Base-by-base conservation (phyloP, 441 rosid species). In the Erodium chrysanthum region DNA sequence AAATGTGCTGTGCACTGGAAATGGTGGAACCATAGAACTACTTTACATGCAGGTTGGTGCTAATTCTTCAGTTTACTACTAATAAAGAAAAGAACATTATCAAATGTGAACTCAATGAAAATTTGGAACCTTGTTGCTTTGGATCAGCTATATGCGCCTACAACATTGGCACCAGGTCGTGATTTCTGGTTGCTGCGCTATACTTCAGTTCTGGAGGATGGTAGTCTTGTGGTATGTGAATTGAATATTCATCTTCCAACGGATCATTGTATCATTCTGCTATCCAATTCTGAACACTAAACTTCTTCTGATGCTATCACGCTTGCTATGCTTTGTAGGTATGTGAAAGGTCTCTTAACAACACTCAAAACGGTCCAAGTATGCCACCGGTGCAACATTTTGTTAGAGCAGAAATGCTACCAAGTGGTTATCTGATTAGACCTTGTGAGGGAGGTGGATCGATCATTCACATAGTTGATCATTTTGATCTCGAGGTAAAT, bases 401-500 rank as follows among this genome's bases (percentile, higher is more conserved):
- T 76, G 94, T 94, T 68, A 89, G 99, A 75, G 99, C 90, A 27
- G 99, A 91, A 82, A 82, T 87, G 88, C 94, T 88, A 66, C 94
- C 99, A 10, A 86, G 97, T 78, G 99, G 99, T 7, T 91, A 90
- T 77, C 73, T 94, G 77, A 91, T 94, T 69, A 85, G 99, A 17
- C 96, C 97, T 2, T 91, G 99, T 74, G 99, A 94, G 9, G 98
- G 97, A 70, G 98, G 98, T 50, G 99, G 99, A 67, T 94, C 99
- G 6, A 91, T 94, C 72, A 90, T 94, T 59, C 99, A 91, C 75
- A 90, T 94, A 21, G 99, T 94, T 0, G 99, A 94, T 80, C 97
- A 94, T 72, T 80, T 94, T 59, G 87, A 91, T 80, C 91, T 90
- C 7, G 96, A 91, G 96, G 99, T 94, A 70, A 2, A 71, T 23